These are phyloP conservation scores for Aspergillus egyptiacus DNA, from an alignment of 495 filamentous ascomycete genomes.

Conservation along the genomic window DNA sequence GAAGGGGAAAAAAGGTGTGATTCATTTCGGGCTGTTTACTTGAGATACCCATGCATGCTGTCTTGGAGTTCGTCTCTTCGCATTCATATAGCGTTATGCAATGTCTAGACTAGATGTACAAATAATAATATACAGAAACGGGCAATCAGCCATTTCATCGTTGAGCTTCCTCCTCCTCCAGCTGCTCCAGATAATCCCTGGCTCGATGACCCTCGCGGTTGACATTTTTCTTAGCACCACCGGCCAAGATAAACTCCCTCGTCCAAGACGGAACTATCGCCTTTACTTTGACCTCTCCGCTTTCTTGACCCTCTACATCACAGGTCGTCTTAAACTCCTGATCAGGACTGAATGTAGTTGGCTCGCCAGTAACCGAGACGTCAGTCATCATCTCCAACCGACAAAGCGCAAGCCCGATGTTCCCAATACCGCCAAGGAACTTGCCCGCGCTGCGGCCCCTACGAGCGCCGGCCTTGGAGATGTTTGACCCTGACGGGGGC, in stretches of 20 bases:
- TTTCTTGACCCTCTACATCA: constrained; percentile 29
- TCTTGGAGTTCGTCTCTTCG: constrained; percentile 1
- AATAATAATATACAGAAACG: constrained; percentile 21
- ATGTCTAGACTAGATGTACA: constrained; percentile 16
- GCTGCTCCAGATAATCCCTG: constrained; percentile 34
- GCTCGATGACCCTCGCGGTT: constrained; percentile 29
- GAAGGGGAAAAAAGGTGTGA: too few relatives aligned
- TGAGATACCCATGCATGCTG: constrained; percentile 21
- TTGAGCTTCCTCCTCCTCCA: constrained; percentile 36
- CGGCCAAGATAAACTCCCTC: constrained; percentile 35
- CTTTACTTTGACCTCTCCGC: constrained; percentile 58
- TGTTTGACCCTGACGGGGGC: constrained; percentile 35
- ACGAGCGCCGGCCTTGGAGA: constrained; percentile 40
- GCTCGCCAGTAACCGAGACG: constrained; percentile 57
- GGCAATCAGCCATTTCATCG: constrained; percentile 22
- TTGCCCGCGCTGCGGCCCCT: constrained; percentile 69
- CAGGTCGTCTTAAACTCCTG: constrained; percentile 52
- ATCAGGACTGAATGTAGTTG: constrained; percentile 44
- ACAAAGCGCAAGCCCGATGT: constrained; percentile 83
- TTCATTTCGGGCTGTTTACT: too few relatives aligned
- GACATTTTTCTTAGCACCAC: constrained; percentile 23
- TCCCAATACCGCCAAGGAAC: constrained; percentile 68
- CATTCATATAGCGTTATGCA: constrained; percentile 15
- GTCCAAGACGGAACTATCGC: constrained; percentile 85
- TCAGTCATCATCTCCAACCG: constrained; percentile 86